A percentile compares a stretch with the other conserved stretches of the same genome.
Conservation (phyloP, 495 filamentous ascomycete species). For the Xylaria cubensis region DNA sequence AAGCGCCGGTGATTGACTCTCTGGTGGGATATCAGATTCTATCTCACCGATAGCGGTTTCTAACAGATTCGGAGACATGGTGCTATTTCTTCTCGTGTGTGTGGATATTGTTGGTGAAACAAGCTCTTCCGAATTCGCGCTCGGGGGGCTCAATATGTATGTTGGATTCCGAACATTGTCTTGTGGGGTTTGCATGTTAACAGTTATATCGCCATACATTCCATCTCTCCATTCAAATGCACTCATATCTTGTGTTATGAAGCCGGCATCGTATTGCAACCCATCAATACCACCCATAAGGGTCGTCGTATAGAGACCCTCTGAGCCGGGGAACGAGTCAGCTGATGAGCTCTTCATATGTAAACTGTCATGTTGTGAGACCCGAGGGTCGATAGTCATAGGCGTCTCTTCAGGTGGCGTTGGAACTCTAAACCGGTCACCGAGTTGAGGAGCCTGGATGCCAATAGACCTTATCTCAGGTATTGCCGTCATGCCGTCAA, state of each 20-base stretch:
- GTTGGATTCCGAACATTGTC: slow-evolving; percentile 41
- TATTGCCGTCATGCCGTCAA: neutral
- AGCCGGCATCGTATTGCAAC: slow-evolving; percentile 40
- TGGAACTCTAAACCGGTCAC: slow-evolving; percentile 34
- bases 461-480: slow-evolving; percentile 51
- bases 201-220: neutral
- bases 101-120: slow-evolving; percentile 45
- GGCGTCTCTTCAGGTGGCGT: slow-evolving; percentile 35
- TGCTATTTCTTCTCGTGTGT: slow-evolving; percentile 55
- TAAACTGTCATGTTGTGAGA: slow-evolving; percentile 36
- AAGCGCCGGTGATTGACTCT: slow-evolving; percentile 52
- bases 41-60: slow-evolving; percentile 37
- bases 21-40: slow-evolving; percentile 30
- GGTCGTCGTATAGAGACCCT: slow-evolving; percentile 44
- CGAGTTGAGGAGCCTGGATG: slow-evolving; percentile 31
- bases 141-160: slow-evolving; percentile 26
- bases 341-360: slow-evolving; percentile 41
- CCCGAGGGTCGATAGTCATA: slow-evolving; percentile 37
- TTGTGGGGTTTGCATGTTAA: slow-evolving; percentile 11
- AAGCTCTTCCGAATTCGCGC: slow-evolving; percentile 44
- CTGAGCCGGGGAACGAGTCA: slow-evolving; percentile 41
- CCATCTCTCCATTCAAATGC: neutral
- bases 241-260: slow-evolving; percentile 31
- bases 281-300: slow-evolving; percentile 45
- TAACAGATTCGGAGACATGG: slow-evolving; percentile 44